Percentiles rank a stretch among this genome's conserved stretches.
Evolutionary conservation across 1,284 basidiomycete species (phyloP).

Genomic region (Bondarzewia mesenterica): DNA sequence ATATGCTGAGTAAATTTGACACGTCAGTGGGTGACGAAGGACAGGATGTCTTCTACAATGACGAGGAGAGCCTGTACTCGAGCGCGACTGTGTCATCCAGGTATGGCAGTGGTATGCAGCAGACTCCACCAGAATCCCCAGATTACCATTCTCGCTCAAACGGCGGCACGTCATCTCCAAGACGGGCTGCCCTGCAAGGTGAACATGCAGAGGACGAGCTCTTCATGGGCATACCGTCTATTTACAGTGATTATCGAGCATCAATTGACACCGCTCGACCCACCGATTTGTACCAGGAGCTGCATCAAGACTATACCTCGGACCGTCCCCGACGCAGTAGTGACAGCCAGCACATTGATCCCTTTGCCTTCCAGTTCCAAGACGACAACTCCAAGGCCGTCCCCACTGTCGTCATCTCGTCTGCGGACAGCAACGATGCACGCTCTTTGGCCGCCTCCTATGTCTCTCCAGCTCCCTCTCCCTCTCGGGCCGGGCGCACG

Average conservation of each 20-base stretch:
- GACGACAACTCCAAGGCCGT: conserved; percentile 17
- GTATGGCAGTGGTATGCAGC: neutral
- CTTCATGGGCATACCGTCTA: neutral
- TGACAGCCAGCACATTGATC: conserved; percentile 20
- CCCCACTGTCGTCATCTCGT: conserved; percentile 39
- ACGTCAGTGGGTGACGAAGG: conserved; percentile 4
- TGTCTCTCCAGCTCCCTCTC: conserved; percentile 4
- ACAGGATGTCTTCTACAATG: conserved; percentile 21
- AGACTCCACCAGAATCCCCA: neutral
- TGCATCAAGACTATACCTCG: neutral
- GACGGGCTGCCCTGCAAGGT: neutral
- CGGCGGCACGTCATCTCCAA: neutral
- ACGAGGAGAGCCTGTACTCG: conserved; percentile 33
- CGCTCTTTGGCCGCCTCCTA: conserved; percentile 7
- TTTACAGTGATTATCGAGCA: neutral
- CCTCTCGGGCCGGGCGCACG: conserved; percentile 10
- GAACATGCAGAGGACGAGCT: neutral
- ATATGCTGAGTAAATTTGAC: conserved; percentile 18
- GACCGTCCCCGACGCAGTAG: neutral
- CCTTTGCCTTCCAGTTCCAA: conserved; percentile 16
- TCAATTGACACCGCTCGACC: neutral
- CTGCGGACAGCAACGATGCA: conserved; percentile 12
- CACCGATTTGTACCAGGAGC: neutral
- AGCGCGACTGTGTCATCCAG: conserved; percentile 10
- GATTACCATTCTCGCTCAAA: neutral